These are phyloP conservation scores for Skeletonema costatum DNA, from an alignment of 108 stramenopile genomes.

Conservation along the genomic window DNA sequence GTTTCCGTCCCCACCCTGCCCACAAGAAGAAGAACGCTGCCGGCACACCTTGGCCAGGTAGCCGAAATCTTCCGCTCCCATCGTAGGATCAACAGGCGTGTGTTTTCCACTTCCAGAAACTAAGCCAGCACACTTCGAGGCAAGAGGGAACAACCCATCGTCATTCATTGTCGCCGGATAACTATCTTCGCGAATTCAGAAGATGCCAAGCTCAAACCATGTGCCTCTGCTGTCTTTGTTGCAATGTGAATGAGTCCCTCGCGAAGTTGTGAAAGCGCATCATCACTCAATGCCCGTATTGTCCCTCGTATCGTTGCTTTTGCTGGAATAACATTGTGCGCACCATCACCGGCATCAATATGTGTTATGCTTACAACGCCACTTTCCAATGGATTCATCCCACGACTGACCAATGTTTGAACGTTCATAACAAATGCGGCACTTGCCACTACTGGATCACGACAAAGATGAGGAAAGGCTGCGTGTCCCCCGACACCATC, in stretches of 20 bases:
- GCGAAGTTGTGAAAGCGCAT: slow-evolving; percentile 56
- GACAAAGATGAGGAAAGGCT: slow-evolving; percentile 86
- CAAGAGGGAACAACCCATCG: slow-evolving; percentile 61
- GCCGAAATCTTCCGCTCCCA: slow-evolving; percentile 94
- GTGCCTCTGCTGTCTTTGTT: slow-evolving; percentile 58
- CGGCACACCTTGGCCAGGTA: slow-evolving; percentile 84
- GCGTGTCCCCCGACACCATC: slow-evolving; percentile 94
- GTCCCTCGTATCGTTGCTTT: slow-evolving; percentile 77
- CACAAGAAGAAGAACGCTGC: slow-evolving; percentile 80
- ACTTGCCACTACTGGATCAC: slow-evolving; percentile 88
- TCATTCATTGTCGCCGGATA: slow-evolving; percentile 93
- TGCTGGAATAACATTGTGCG: slow-evolving; percentile 83
- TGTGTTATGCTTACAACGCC: slow-evolving; percentile 76
- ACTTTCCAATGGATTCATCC: slow-evolving; percentile 70
- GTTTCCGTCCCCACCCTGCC: slow-evolving; percentile 63
- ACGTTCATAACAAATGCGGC: slow-evolving; percentile 81
- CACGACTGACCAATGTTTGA: slow-evolving; percentile 85
- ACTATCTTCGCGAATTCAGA: slow-evolving; percentile 60
- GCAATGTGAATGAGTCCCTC: slow-evolving; percentile 67
- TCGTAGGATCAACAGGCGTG: slow-evolving; percentile 73
- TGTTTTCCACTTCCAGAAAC: slow-evolving; percentile 53
- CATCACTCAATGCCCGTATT: slow-evolving; percentile 81
- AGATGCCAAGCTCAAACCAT: slow-evolving; percentile 76
- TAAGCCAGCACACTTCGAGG: slow-evolving; percentile 72
- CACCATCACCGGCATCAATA: slow-evolving; percentile 70